phyloP scores from a whole-genome alignment of 176 grass and related monocot genomes.

The Saccharum officinarum region DNA sequence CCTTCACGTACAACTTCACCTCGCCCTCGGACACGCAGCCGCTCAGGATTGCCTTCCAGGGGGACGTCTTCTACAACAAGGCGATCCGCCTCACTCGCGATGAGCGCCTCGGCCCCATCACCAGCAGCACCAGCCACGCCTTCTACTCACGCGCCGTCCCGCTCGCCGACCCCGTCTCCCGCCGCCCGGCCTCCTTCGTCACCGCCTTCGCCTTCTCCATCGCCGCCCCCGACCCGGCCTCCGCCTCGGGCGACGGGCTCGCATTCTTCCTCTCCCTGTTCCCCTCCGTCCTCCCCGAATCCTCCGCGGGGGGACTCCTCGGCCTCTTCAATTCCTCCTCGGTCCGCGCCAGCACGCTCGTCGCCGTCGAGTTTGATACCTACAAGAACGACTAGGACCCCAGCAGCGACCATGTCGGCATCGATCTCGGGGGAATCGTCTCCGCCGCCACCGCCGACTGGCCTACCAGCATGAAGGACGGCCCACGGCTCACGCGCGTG shows the following conservation, averaged over 20 bases:
- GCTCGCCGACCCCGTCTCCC: constrained; percentile 53
- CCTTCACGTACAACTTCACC: constrained; percentile 75
- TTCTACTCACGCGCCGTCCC: constrained; percentile 50
- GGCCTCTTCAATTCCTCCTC: constrained; percentile 65
- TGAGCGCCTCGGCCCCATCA: constrained; percentile 57
- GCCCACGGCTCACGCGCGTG: constrained; percentile 60
- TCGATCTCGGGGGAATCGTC: constrained; percentile 57
- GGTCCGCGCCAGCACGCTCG: constrained; percentile 1
- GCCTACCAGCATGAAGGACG: constrained; percentile 62
- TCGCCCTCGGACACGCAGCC: constrained; percentile 41
- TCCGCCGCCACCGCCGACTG: constrained; percentile 48
- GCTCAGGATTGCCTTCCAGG: constrained; percentile 67
- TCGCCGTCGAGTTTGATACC: constrained; percentile 89
- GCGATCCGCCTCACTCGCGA: constrained; percentile 64
- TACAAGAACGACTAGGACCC: constrained; percentile 66
- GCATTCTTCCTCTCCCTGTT: constrained; percentile 79
- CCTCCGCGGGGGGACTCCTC: constrained; percentile 56
- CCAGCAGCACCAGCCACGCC: constrained; percentile 63
- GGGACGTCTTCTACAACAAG: constrained; percentile 84
- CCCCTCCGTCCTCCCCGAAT: constrained; percentile 54
- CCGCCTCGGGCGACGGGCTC: constrained; percentile 58
- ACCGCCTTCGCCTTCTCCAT: constrained; percentile 72
- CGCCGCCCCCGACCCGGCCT: constrained; percentile 37
- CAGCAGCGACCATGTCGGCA: constrained; percentile 61
- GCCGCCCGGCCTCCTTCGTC: constrained; percentile 53